phyloP scores from a whole-genome alignment of 2,329 filamentous ascomycete species.

The Arthrobotrys conoides region DNA sequence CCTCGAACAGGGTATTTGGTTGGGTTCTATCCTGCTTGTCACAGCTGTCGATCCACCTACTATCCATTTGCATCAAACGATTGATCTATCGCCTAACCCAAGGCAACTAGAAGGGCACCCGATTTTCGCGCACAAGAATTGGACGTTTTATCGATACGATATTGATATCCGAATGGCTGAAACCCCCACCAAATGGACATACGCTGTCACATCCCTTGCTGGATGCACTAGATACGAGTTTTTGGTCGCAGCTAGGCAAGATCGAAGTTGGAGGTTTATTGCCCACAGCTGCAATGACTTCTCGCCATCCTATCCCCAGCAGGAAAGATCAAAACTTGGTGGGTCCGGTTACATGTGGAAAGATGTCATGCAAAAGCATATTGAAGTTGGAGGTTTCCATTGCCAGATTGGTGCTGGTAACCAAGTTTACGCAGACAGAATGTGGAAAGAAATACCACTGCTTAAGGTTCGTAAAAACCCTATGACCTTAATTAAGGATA shows the following conservation, averaged over 20 bases:
- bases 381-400: conserved; percentile 96
- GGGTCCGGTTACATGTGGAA: conserved; percentile 99
- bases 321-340: conserved; percentile 86
- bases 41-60: conserved; percentile 93
- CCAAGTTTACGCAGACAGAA: conserved; percentile 92
- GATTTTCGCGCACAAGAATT: conserved; percentile 91
- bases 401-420: conserved; percentile 91
- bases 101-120: conserved; percentile 84
- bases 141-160: conserved; percentile 96
- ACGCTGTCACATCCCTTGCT: conserved; percentile 95
- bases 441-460: conserved; percentile 96
- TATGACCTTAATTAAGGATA: neutral
- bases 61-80: conserved; percentile 92
- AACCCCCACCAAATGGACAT: conserved; percentile 89
- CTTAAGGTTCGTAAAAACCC: conserved; percentile 72
- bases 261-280: conserved; percentile 95
- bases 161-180: conserved; percentile 92
- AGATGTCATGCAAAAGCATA: conserved; percentile 96
- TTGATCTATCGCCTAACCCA: conserved; percentile 92
- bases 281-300: conserved; percentile 98
- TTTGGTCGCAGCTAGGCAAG: conserved; percentile 87
- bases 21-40: conserved; percentile 92
- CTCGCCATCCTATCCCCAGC: conserved; percentile 85
- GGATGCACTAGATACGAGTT: conserved; percentile 99
- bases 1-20: conserved; percentile 88